Evolutionary conservation across 106 monocot genomes (phyloP).

Genomic region (Dendrobium huoshanense): DNA sequence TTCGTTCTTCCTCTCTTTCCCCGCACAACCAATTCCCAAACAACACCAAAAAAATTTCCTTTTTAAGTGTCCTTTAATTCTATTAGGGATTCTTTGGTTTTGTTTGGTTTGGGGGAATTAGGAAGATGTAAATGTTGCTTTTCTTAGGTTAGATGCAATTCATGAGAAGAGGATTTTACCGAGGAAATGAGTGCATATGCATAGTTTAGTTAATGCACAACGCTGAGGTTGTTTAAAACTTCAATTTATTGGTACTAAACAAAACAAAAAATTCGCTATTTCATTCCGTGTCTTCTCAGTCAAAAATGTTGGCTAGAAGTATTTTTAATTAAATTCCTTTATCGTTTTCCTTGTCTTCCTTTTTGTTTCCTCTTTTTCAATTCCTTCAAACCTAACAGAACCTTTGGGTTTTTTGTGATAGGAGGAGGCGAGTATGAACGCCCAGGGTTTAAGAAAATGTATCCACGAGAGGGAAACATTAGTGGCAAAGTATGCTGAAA

Average conservation of each 20-base stretch:
- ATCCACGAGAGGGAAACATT: conserved; percentile 67
- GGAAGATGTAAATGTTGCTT: no score
- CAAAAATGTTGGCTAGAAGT: no score
- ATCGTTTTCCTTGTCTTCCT: no score
- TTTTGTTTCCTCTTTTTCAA: background rate
- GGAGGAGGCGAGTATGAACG: conserved; percentile 91
- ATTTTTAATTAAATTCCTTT: no score
- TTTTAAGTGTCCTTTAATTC: background rate
- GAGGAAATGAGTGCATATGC: no score
- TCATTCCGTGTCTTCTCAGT: no score
- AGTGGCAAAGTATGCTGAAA: conserved; percentile 17
- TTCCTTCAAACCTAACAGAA: background rate
- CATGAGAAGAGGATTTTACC: background rate
- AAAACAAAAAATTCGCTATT: no score
- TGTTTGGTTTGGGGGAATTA: no score
- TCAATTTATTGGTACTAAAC: no score
- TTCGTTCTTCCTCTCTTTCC: conserved; percentile 9
- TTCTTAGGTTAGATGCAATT: background rate
- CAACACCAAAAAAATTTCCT: background rate
- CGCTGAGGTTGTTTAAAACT: background rate
- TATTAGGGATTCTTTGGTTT: background rate
- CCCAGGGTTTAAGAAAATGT: conserved; percentile 54
- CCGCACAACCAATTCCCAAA: background rate
- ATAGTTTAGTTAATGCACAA: background rate
- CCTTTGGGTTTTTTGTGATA: conserved; percentile 14